Percentiles rank a stretch among this genome's conserved stretches.
Conservation (phyloP, 1,284 basidiomycete genomes). For the Coriolopsis trogii region DNA sequence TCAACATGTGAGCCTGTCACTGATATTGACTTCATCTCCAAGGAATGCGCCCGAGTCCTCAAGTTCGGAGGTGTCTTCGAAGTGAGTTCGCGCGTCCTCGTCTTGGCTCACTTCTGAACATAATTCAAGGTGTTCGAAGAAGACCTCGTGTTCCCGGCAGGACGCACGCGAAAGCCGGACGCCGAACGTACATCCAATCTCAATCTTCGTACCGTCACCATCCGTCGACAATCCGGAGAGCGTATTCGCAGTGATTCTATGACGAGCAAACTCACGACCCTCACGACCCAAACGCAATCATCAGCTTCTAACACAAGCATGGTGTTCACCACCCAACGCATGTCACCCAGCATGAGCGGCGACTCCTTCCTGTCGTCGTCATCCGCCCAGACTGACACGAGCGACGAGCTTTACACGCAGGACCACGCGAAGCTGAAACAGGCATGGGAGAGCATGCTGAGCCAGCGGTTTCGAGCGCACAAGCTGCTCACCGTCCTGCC, state of each 20-base stretch:
- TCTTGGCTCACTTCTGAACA: not conserved
- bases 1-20: too few species aligned
- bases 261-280: conserved; percentile 14
- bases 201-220: not conserved
- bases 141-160: conserved; percentile 69
- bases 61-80: conserved; percentile 64
- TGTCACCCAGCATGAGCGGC: conserved; percentile 7
- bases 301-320: conserved; percentile 8
- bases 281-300: conserved; percentile 3
- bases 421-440: conserved; percentile 64
- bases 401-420: conserved; percentile 43
- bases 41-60: conserved; percentile 71
- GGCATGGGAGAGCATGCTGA: conserved; percentile 73
- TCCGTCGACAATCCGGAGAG: conserved; percentile 5
- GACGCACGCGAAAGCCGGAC: conserved; percentile 14
- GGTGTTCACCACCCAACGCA: conserved; percentile 16
- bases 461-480: conserved; percentile 56
- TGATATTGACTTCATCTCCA: not conserved
- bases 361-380: conserved; percentile 16
- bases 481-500: conserved; percentile 63
- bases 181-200: conserved; percentile 1
- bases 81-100: conserved; percentile 38
- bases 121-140: conserved; percentile 64
- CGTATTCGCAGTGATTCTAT: conserved; percentile 17
- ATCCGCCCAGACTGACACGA: conserved; percentile 10